Evolutionary conservation across 1,284 basidiomycete species (phyloP).

Genomic region (Phylloporus sp.): DNA sequence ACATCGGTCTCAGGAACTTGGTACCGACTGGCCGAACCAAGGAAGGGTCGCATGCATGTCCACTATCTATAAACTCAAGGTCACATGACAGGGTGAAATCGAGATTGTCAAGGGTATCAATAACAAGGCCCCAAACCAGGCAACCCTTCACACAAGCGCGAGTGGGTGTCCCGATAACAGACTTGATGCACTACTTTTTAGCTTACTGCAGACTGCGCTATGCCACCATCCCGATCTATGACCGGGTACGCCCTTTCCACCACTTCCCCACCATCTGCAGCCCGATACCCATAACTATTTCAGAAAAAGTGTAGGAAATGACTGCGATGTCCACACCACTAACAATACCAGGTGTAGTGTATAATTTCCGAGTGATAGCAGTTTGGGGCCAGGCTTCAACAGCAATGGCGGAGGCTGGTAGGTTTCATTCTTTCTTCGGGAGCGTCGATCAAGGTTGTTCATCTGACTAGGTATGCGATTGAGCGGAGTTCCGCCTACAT

Average conservation of each 20-base stretch:
- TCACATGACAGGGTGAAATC: conserved; percentile 48
- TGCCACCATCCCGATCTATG: conserved; percentile 53
- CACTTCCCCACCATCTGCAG: not conserved
- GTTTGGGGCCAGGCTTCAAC: conserved; percentile 68
- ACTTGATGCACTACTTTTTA: not conserved
- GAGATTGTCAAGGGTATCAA: conserved; percentile 77
- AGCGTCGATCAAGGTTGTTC: not conserved
- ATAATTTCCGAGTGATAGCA: conserved; percentile 43
- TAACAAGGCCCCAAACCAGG: conserved; percentile 54
- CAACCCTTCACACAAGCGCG: conserved; percentile 63
- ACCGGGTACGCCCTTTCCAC: conserved; percentile 47
- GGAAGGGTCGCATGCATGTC: not conserved
- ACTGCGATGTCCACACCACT: conserved; percentile 61
- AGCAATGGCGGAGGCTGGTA: conserved; percentile 62
- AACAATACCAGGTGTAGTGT: conserved; percentile 71
- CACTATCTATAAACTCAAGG: not conserved
- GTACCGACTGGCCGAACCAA: conserved; percentile 20
- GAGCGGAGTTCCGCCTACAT: conserved; percentile 22
- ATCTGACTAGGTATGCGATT: conserved; percentile 27
- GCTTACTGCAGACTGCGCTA: conserved; percentile 53
- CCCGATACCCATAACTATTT: not conserved
- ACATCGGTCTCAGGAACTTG: conserved; percentile 22
- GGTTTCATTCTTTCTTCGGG: not conserved
- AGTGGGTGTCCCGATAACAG: conserved; percentile 14
- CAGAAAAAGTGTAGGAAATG: conserved; percentile 42